Conservation (phyloP, 129 eudicot genomes). For the Helichrysum umbraculigerum region DNA sequence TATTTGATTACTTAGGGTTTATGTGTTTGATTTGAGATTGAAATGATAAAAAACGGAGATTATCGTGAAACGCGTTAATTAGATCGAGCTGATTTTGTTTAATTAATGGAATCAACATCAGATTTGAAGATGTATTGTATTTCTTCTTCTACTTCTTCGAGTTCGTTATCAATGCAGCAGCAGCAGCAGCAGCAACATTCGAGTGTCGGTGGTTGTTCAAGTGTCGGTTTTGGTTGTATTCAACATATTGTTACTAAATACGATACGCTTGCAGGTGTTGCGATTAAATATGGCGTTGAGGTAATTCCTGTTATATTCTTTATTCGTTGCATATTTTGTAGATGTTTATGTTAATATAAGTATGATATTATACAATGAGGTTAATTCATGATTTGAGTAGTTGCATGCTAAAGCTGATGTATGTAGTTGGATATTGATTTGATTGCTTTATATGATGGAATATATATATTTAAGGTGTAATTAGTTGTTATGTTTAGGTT, state of each 20-base stretch:
- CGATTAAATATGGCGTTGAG: constrained; percentile 95
- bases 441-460: not conserved
- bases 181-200: constrained; percentile 5
- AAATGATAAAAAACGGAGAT: constrained; percentile 28
- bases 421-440: not conserved
- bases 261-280: constrained; percentile 95
- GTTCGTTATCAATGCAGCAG: not conserved
- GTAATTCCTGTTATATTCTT: constrained; percentile 30
- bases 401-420: not conserved
- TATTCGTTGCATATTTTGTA: not conserved
- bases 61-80: not conserved
- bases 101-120: not conserved
- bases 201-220: constrained; percentile 22
- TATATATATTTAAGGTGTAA: too few species aligned
- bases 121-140: constrained; percentile 12
- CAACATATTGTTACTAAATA: constrained; percentile 66
- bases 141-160: not conserved
- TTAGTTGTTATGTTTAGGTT: not conserved
- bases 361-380: not conserved
- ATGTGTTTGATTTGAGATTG: constrained; percentile 20
- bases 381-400: constrained; percentile 9
- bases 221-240: constrained; percentile 43
- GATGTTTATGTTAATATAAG: not conserved
- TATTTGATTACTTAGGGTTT: constrained; percentile 25
- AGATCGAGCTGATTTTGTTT: not conserved